phyloP scores from a whole-genome alignment of 2,329 filamentous ascomycete species.

The Cryphonectria radicalis region DNA sequence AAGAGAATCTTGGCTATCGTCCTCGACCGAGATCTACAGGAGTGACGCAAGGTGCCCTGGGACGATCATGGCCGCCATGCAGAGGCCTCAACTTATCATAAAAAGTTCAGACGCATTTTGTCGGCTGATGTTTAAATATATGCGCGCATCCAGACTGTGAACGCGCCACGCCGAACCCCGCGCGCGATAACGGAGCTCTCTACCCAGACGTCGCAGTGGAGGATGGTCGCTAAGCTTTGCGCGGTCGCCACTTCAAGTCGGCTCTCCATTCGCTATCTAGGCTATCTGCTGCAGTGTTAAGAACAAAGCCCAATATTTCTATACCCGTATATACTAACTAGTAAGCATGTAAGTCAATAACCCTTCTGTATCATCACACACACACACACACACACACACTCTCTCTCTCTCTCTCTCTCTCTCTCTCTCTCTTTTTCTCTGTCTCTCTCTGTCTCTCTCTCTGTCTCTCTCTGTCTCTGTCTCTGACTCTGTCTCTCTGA shows the following conservation, averaged over 20 bases:
- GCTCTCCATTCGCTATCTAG: conserved; percentile 2
- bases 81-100: background rate
- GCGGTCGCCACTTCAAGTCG: background rate
- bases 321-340: background rate
- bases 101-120: background rate
- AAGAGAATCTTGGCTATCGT: background rate
- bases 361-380: too few relatives aligned
- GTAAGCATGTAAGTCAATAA: background rate
- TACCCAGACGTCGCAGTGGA: background rate
- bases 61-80: background rate
- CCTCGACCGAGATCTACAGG: background rate
- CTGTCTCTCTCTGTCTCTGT: too few relatives aligned
- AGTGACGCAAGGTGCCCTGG: background rate
- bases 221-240: background rate
- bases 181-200: conserved; percentile 26
- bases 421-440: too few relatives aligned
- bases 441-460: background rate
- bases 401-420: too few relatives aligned
- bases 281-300: conserved; percentile 1
- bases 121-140: background rate
- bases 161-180: background rate
- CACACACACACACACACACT: too few relatives aligned
- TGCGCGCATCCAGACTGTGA: background rate
- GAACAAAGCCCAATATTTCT: background rate
- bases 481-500: background rate